These are phyloP conservation scores for Aspergillus eucalypticola DNA, from an alignment of 2,329 filamentous ascomycete genomes.

Conservation along the genomic window DNA sequence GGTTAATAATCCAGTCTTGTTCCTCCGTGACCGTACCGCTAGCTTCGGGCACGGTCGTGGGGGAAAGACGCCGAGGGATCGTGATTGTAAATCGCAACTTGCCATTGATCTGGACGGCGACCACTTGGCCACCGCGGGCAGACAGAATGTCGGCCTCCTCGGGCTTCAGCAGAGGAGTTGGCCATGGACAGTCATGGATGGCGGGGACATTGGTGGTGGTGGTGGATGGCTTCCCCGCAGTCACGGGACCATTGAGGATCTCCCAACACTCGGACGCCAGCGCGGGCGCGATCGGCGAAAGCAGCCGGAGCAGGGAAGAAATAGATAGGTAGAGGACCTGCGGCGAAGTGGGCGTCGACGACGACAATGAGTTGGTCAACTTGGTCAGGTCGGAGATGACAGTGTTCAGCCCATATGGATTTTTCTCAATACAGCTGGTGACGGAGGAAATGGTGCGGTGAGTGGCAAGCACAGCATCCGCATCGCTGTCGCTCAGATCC, in stretches of 20 bases:
- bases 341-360: conserved; percentile 45
- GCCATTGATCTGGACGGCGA: conserved; percentile 77
- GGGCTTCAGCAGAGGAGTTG: conserved; percentile 45
- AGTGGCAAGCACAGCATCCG: conserved; percentile 62
- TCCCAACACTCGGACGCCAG: conserved; percentile 81
- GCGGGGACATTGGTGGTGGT: conserved; percentile 23
- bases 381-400: conserved; percentile 80
- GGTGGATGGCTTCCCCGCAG: conserved; percentile 4
- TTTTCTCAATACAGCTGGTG: conserved; percentile 66
- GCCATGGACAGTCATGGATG: conserved; percentile 59
- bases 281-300: conserved; percentile 78
- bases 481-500: conserved; percentile 37
- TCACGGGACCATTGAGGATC: conserved; percentile 47
- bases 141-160: conserved; percentile 46
- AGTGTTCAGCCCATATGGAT: conserved; percentile 78
- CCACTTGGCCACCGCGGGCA: conserved; percentile 53
- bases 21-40: conserved; percentile 39
- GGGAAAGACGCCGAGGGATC: conserved; percentile 55
- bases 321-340: conserved; percentile 46
- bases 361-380: conserved; percentile 69
- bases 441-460: conserved; percentile 69
- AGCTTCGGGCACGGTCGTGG: conserved; percentile 29
- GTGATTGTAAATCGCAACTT: conserved; percentile 69
- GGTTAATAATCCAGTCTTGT: conserved; percentile 61
- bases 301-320: conserved; percentile 65